phyloP scores from a whole-genome alignment of 1,284 basidiomycete species.

The Pisolithus thermaeus region DNA sequence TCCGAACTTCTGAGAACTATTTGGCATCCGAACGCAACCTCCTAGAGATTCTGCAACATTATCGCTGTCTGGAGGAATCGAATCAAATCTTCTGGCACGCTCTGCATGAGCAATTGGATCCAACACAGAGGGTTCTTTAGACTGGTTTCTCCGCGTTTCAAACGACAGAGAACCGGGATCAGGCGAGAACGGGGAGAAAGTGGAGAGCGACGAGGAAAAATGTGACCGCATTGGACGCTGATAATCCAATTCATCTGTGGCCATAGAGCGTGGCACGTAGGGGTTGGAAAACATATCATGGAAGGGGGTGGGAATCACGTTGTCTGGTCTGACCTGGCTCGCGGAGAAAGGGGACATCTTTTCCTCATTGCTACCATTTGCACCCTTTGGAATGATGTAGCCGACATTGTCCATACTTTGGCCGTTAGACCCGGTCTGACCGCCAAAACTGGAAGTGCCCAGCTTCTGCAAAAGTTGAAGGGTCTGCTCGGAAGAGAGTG shows the following conservation, averaged over 20 bases:
- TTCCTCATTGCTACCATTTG: slow-evolving; percentile 8
- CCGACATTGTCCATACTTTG: slow-evolving; percentile 12
- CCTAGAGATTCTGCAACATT: slow-evolving; percentile 32
- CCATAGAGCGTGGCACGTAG: slow-evolving; percentile 11
- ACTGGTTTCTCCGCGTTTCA: slow-evolving; percentile 29
- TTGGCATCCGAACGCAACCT: slow-evolving; percentile 13
- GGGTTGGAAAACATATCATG: slow-evolving; percentile 19
- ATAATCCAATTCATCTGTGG: slow-evolving; percentile 11
- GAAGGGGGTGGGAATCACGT: slow-evolving; percentile 11
- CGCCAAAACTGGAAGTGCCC: slow-evolving; percentile 39
- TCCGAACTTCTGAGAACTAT: slow-evolving; percentile 39
- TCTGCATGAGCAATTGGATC: slow-evolving; percentile 36
- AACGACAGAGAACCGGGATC: slow-evolving; percentile 42
- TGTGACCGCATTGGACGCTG: slow-evolving; percentile 22
- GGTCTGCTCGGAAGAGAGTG: slow-evolving; percentile 61
- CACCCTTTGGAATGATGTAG: slow-evolving; percentile 13
- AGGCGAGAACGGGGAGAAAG: slow-evolving; percentile 59
- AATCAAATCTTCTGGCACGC: slow-evolving; percentile 34
- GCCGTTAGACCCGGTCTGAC: slow-evolving; percentile 16
- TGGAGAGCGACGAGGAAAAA: slow-evolving; percentile 41
- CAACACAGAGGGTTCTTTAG: slow-evolving; percentile 20
- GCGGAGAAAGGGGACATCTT: background rate
- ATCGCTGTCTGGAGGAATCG: slow-evolving; percentile 13
- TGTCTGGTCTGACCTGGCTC: slow-evolving; percentile 1
- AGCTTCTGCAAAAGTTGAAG: slow-evolving; percentile 61